Conservation (phyloP, 192 early-diverging fungal genomes). For the Coemansia interrupta region DNA sequence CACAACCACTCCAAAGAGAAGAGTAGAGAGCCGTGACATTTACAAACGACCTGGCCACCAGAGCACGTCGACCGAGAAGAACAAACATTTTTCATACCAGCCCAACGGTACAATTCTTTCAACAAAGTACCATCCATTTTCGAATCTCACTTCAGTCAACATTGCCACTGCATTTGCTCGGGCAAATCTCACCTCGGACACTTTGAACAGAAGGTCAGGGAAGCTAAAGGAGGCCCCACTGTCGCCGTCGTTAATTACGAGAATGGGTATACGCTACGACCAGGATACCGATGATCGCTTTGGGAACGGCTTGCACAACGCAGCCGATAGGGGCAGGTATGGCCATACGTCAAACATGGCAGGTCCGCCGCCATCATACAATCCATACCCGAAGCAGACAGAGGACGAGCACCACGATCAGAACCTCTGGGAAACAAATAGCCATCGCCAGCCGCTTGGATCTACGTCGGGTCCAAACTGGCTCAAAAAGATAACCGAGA, state of each 20-base stretch:
- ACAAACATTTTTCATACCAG: slow-evolving; percentile 8
- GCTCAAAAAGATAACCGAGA: slow-evolving; percentile 1
- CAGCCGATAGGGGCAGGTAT: not conserved
- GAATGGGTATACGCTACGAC: slow-evolving; percentile 16
- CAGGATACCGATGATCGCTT: slow-evolving; percentile 2
- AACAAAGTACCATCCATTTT: slow-evolving; percentile 21
- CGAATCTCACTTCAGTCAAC: slow-evolving; percentile 52
- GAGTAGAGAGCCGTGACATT: slow-evolving; percentile 36
- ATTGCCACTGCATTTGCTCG: slow-evolving; percentile 54
- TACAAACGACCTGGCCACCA: slow-evolving; percentile 49
- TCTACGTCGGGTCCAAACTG: not conserved
- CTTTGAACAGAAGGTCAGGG: slow-evolving; percentile 36
- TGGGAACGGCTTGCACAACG: slow-evolving; percentile 2
- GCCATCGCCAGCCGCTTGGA: not conserved
- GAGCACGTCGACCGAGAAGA: slow-evolving; percentile 40
- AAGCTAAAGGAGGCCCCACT: slow-evolving; percentile 48
- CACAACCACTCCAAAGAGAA: slow-evolving; percentile 23
- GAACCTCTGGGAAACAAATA: slow-evolving; percentile 1
- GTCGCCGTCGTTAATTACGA: slow-evolving; percentile 46
- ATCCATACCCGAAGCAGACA: not conserved
- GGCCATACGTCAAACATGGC: too few species aligned
- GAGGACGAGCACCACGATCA: not conserved
- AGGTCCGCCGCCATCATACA: too few species aligned
- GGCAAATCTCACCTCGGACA: slow-evolving; percentile 46
- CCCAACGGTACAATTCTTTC: slow-evolving; percentile 1